These are phyloP conservation scores for Apiotrichum montevideense DNA, from an alignment of 1,284 basidiomycete species.

Conservation along the genomic window DNA sequence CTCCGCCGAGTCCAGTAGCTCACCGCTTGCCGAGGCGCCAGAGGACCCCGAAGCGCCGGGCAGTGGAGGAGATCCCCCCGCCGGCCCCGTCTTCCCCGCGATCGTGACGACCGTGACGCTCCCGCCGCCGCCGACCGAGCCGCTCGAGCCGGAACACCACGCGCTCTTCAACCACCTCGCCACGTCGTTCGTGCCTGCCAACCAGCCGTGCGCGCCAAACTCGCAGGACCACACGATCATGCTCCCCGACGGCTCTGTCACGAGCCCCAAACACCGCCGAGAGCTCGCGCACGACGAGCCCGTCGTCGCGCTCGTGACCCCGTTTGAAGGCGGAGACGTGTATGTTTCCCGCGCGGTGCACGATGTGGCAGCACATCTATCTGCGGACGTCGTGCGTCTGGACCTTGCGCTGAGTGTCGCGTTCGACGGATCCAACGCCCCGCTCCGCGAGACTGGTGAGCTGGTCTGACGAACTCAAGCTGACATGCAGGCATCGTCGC, in stretches of 20 bases:
- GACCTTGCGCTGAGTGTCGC: constrained; percentile 60
- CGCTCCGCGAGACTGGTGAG: constrained; percentile 61
- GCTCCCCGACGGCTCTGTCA: not conserved
- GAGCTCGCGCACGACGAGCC: constrained; percentile 43
- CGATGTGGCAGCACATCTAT: constrained; percentile 63
- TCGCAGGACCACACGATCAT: not conserved
- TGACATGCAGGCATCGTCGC: constrained; percentile 19
- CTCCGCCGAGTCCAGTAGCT: no score
- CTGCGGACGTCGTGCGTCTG: constrained; percentile 70
- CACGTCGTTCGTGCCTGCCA: constrained; percentile 14
- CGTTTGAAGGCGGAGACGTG: constrained; percentile 75
- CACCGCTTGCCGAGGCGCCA: not conserved
- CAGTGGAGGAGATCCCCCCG: not conserved
- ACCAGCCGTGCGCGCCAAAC: constrained; percentile 9
- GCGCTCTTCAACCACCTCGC: constrained; percentile 19
- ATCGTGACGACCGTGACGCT: constrained; percentile 14
- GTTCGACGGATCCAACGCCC: constrained; percentile 54
- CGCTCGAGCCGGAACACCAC: constrained; percentile 11
- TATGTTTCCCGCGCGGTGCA: constrained; percentile 69
- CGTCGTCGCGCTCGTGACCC: constrained; percentile 71
- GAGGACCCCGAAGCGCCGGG: not conserved
- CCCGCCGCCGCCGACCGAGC: constrained; percentile 3
- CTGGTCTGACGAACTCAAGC: constrained; percentile 52
- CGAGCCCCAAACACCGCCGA: not conserved
- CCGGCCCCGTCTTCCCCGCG: constrained; percentile 8